Evolutionary conservation across 306 rosid species (phyloP), one percentile per base, ranked within the genome.

Genomic region (Vicia sativa): DNA sequence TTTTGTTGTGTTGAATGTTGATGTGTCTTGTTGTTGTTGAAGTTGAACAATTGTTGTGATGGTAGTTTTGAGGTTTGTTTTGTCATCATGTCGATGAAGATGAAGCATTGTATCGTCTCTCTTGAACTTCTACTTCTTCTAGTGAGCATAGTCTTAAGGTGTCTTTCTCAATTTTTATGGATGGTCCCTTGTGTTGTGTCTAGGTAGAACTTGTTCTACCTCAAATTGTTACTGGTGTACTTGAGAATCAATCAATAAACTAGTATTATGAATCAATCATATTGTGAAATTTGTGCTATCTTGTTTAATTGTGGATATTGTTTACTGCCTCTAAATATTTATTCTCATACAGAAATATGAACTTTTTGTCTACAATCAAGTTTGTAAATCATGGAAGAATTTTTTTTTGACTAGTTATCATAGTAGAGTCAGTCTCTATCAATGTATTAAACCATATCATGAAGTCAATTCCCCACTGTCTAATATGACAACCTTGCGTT

Each of bases 391-490:
- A 59, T 49, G 63, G 34, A 54, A 34, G 38, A 34, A 34, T n/a
- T n/a, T n/a, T n/a, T n/a, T n/a, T 21, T 14, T 29, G 70, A 43
- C 42, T 15, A 10, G 50, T 57, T 62, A 39, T 28, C 13, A 11
- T 29, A 41, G 69, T 31, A 46, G 43, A 48, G 31, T 43, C 43
- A 39, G 38, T 65, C 65, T 65, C 60, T 49, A 58, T 65, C 60
- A 39, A 58, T 59, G 13, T 10, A 31, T 29, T 29, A 58, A 65
- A 57, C 58, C 52, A 72, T 48, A 49, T 81, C 62, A 77, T 49
- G 82, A 77, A 73, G 85, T 64, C 43, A 81, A 42, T 64, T 77
- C 85, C 2, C 85, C 85, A 57, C 85, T 81, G 71, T 73, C 68
- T 52, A 58, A 29, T 59, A 78, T 72, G 60, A 73, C 59, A 64